Evolutionary conservation across 306 rosid species (phyloP), one percentile per base, ranked within the genome.

Genomic region (Fragaria vesca): DNA sequence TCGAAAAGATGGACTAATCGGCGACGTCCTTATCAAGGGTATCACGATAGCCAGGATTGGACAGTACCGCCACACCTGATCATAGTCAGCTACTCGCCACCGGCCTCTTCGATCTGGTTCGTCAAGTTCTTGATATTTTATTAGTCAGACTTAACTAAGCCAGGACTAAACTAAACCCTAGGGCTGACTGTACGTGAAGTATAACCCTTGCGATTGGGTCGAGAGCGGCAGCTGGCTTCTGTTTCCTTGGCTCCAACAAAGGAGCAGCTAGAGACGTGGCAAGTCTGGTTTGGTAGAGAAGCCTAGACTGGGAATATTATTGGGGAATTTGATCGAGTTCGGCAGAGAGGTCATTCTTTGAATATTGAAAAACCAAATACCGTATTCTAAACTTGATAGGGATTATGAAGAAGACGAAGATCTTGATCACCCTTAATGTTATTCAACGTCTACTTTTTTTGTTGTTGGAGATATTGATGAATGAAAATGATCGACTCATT

Each of bases 231-330:
- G 50, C 86, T 63, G 88, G 95, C 78, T 54, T 83, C 76, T 88
- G 97, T 83, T 90, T 79, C 90, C 81, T 70, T 76, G 76, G 89
- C 78, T 76, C 92, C 89, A 79, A 73, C 93, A 26, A 57, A 50
- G 40, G 70, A 78, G 40, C 68, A 30, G 36, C 36, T 32, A 32
- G 15, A 46, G 72, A 85, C 78, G 82, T 84, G 95, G 81, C 81
- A 42, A 12, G 11, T 3, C 11, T 7, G 3, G 34, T 50, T 78
- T 83, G 87, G 83, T 74, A 57, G 4, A 72, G 32, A 81, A 87
- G 75, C 62, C 73, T 5, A 13, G 50, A 72, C 5, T 1, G 52
- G 0, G 48, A 58, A 72, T 4, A 2, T 2, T 15, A 54, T n/a
- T 16, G 1, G 26, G 58, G n/a, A 32, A 34, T 20, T 13, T 3